phyloP scores from a whole-genome alignment of 2,329 filamentous ascomycete species.

The Celoporthe dispersa region DNA sequence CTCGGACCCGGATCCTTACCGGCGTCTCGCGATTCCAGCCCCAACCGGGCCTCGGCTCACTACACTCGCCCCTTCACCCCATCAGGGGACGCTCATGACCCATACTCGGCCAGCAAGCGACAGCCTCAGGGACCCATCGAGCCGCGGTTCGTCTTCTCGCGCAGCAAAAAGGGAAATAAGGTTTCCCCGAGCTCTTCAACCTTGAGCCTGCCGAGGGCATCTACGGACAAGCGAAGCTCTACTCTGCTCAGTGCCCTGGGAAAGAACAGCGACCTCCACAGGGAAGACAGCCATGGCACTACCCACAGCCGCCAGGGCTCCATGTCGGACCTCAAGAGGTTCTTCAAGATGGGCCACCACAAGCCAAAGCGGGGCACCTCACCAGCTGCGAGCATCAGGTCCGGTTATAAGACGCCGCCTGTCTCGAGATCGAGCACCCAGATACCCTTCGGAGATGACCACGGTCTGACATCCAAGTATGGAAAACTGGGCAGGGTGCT shows the following conservation, averaged over 20 bases:
- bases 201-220: conserved; percentile 52
- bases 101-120: conserved; percentile 82
- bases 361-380: conserved; percentile 73
- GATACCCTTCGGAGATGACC: conserved; percentile 92
- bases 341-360: conserved; percentile 78
- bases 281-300: conserved; percentile 49
- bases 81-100: conserved; percentile 78
- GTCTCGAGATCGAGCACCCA: conserved; percentile 56
- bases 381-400: conserved; percentile 59
- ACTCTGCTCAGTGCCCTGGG: conserved; percentile 44
- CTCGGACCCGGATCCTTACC: conserved; percentile 58
- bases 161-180: conserved; percentile 65
- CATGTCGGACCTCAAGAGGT: conserved; percentile 95
- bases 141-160: conserved; percentile 81
- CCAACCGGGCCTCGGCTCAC: conserved; percentile 62
- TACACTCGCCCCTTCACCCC: conserved; percentile 80
- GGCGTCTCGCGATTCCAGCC: conserved; percentile 64
- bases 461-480: conserved; percentile 88
- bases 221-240: conserved; percentile 55
- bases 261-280: conserved; percentile 49
- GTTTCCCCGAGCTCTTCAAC: conserved; percentile 59
- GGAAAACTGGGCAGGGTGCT: conserved; percentile 94
- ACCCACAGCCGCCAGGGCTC: conserved; percentile 69
- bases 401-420: conserved; percentile 53
- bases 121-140: conserved; percentile 73